A percentile compares a stretch with the other conserved stretches of the same genome.
These are phyloP conservation scores for Aspergillus leporis DNA, from an alignment of 495 filamentous ascomycete genomes.

Conservation along the genomic window DNA sequence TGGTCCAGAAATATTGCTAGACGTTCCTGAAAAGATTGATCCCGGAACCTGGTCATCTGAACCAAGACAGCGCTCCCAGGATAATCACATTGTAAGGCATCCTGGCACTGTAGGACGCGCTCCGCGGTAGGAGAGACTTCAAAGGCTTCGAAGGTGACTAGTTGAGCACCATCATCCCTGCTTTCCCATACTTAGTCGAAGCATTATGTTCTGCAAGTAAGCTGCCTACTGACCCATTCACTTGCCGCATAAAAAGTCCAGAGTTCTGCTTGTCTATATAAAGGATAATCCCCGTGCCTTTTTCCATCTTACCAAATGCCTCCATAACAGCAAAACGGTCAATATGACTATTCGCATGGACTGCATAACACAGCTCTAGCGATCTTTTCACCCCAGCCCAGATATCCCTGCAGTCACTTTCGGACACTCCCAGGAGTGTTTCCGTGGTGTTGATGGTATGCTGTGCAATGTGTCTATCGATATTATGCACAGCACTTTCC, in stretches of 20 bases:
- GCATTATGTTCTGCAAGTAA: not conserved
- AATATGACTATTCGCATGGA: not conserved
- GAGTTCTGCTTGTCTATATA: conserved; percentile 56
- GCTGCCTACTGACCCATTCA: conserved; percentile 33
- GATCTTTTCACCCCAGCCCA: not conserved
- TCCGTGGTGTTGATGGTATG: too few species aligned
- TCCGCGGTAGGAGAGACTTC: conserved; percentile 52
- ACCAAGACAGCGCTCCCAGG: conserved; percentile 38
- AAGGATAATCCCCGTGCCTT: conserved; percentile 36
- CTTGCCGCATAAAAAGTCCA: conserved; percentile 46
- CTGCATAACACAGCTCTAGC: not conserved
- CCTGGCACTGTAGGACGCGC: conserved; percentile 39
- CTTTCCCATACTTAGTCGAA: too few species aligned
- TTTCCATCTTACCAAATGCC: not conserved
- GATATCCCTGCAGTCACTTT: not conserved
- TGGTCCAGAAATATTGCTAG: conserved; percentile 57
- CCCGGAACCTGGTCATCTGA: conserved; percentile 27
- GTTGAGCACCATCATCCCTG: conserved; percentile 6
- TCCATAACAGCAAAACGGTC: not conserved
- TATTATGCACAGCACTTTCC: too few species aligned
- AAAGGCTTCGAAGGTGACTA: conserved; percentile 52
- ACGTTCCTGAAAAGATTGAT: conserved; percentile 44
- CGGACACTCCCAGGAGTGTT: too few species aligned
- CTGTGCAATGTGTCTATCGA: too few species aligned
- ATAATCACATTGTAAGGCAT: conserved; percentile 48